Evolutionary conservation across 2,329 filamentous ascomycete genomes (phyloP).

Genomic region (Emericellopsis atlantica): DNA sequence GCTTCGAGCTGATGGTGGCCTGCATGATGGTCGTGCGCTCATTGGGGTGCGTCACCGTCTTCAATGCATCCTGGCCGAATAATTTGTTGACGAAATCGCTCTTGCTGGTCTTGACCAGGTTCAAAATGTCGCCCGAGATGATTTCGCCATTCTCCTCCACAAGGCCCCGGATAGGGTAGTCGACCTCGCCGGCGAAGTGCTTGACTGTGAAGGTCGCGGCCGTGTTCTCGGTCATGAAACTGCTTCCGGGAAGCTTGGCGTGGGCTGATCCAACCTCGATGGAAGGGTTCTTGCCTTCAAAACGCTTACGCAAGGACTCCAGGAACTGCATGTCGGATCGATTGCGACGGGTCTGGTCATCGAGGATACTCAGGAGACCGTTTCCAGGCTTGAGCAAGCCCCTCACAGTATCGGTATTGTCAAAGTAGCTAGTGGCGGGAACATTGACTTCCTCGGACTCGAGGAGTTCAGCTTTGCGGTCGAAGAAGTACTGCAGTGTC

Average conservation of each 20-base stretch:
- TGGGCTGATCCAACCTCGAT: slow-evolving; percentile 69
- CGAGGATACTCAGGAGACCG: slow-evolving; percentile 83
- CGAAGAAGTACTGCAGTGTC: slow-evolving; percentile 90
- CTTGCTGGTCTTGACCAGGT: slow-evolving; percentile 77
- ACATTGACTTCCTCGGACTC: slow-evolving; percentile 90
- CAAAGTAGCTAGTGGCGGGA: slow-evolving; percentile 88
- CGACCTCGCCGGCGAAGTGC: slow-evolving; percentile 93
- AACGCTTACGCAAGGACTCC: slow-evolving; percentile 82
- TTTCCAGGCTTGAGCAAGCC: slow-evolving; percentile 87
- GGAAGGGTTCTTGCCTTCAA: slow-evolving; percentile 86
- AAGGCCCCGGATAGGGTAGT: slow-evolving; percentile 77
- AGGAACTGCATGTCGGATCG: slow-evolving; percentile 82
- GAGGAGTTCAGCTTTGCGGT: slow-evolving; percentile 82
- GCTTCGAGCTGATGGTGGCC: slow-evolving; percentile 91
- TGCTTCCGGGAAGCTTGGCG: slow-evolving; percentile 71
- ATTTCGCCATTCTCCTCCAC: slow-evolving; percentile 94
- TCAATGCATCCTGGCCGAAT: slow-evolving; percentile 90
- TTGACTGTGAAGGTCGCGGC: slow-evolving; percentile 77
- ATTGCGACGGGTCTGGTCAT: slow-evolving; percentile 87
- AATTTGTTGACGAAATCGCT: slow-evolving; percentile 81
- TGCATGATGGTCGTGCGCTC: slow-evolving; percentile 89
- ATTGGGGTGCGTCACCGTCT: slow-evolving; percentile 85
- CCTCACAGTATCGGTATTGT: slow-evolving; percentile 90
- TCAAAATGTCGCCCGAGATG: slow-evolving; percentile 91
- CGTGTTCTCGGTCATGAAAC: slow-evolving; percentile 75